Evolutionary conservation across 2,329 filamentous ascomycete species (phyloP).

Genomic region (Talaromyces sp.): DNA sequence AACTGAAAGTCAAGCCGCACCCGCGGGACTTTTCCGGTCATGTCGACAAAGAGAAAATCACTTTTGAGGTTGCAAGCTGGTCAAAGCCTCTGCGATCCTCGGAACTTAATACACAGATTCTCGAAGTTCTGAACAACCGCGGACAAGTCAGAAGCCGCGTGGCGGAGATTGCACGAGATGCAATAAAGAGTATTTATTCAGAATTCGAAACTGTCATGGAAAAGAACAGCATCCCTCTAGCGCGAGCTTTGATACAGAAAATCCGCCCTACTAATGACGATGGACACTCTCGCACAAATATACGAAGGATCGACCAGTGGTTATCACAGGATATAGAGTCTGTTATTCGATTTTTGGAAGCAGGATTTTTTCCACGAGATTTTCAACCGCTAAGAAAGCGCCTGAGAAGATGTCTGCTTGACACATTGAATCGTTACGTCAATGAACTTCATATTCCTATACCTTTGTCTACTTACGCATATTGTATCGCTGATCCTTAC

Average conservation of each 20-base stretch:
- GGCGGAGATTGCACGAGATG: constrained; percentile 35
- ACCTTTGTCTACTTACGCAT: constrained; percentile 49
- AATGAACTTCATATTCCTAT: constrained; percentile 47
- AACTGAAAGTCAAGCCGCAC: constrained; percentile 51
- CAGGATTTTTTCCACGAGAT: constrained; percentile 44
- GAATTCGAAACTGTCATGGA: constrained; percentile 35
- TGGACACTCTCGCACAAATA: constrained; percentile 19
- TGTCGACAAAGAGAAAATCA: constrained; percentile 44
- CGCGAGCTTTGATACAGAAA: constrained; percentile 34
- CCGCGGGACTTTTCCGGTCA: constrained; percentile 26
- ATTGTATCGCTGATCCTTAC: constrained; percentile 54
- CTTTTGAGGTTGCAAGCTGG: constrained; percentile 52
- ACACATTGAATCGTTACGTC: constrained; percentile 40
- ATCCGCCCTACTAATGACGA: constrained; percentile 26
- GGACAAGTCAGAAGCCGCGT: constrained; percentile 43
- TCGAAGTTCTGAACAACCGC: constrained; percentile 52
- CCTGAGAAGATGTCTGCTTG: constrained; percentile 35
- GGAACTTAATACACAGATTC: constrained; percentile 50
- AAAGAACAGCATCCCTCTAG: constrained; percentile 28
- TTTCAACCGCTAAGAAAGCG: constrained; percentile 39
- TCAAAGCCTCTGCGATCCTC: constrained; percentile 42
- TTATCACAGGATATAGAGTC: constrained; percentile 30
- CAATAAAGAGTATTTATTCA: constrained; percentile 32
- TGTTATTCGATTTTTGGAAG: constrained; percentile 36
- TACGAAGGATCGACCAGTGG: constrained; percentile 33